phyloP scores from a whole-genome alignment of 345 rosid species.

The Zanthoxylum bungeanum region DNA sequence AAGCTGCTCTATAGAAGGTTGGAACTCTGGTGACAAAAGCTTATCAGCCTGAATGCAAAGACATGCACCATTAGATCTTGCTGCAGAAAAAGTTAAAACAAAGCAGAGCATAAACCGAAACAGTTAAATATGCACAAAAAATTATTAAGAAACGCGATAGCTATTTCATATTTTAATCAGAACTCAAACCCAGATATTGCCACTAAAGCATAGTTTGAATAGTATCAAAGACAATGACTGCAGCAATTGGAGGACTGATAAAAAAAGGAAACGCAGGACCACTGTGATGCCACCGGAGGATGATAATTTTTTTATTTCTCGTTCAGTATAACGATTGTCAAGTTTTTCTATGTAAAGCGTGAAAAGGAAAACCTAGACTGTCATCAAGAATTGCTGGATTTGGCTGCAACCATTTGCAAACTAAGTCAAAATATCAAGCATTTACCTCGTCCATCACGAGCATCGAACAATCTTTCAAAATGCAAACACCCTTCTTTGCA shows the following conservation, averaged over 20 bases:
- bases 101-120: neutral
- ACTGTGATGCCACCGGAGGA: neutral
- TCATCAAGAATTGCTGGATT: neutral
- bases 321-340: neutral
- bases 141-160: neutral
- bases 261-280: neutral
- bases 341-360: neutral
- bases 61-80: constrained; percentile 35
- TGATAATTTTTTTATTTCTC: neutral
- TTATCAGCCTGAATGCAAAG: constrained; percentile 81
- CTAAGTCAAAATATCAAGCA: neutral
- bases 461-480: constrained; percentile 93
- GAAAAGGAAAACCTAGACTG: neutral
- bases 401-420: neutral
- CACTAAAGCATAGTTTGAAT: neutral
- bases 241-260: neutral
- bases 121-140: neutral
- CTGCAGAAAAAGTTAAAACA: neutral
- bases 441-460: constrained; percentile 98
- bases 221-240: neutral
- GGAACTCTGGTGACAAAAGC: constrained; percentile 96
- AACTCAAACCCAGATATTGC: neutral
- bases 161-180: neutral
- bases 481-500: constrained; percentile 89
- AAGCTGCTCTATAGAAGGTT: constrained; percentile 92